Evolutionary conservation across 768 basidiomycete species (phyloP).

Genomic region (Calvatia gigantea): DNA sequence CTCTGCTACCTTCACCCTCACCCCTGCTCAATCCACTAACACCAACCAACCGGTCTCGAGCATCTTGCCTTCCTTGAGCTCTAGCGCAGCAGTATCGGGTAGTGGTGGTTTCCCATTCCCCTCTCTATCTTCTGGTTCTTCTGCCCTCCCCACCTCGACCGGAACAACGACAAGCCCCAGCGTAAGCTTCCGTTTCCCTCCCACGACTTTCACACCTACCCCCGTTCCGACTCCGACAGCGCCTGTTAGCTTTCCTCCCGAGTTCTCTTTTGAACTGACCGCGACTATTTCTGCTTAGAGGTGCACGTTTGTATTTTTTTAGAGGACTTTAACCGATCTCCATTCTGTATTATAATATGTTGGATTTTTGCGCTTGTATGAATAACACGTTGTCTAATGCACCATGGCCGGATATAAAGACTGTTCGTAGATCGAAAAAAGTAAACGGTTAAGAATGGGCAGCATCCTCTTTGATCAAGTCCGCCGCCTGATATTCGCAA

Average conservation of each 20-base stretch:
- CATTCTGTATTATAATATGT: neutral
- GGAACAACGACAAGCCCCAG: neutral
- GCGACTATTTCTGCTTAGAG: neutral
- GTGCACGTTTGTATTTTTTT: neutral
- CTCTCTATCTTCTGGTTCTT: neutral
- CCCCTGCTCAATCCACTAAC: neutral
- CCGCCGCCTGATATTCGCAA: neutral
- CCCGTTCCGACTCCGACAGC: neutral
- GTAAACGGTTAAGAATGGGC: no score
- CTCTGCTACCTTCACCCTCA: slow-evolving; percentile 3
- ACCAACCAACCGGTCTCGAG: neutral
- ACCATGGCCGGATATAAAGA: neutral
- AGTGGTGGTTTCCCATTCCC: neutral
- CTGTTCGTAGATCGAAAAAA: neutral
- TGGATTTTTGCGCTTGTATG: neutral
- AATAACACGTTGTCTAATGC: neutral
- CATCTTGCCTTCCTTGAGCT: neutral
- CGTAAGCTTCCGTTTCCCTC: neutral
- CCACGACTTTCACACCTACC: neutral
- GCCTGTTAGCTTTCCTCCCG: neutral
- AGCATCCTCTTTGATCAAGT: slow-evolving; percentile 2
- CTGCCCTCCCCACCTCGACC: neutral
- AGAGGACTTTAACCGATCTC: no score
- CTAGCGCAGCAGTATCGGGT: neutral
- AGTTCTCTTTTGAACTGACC: neutral